Conservation (phyloP, 768 basidiomycete genomes). For the Tephrocybe sp. region DNA sequence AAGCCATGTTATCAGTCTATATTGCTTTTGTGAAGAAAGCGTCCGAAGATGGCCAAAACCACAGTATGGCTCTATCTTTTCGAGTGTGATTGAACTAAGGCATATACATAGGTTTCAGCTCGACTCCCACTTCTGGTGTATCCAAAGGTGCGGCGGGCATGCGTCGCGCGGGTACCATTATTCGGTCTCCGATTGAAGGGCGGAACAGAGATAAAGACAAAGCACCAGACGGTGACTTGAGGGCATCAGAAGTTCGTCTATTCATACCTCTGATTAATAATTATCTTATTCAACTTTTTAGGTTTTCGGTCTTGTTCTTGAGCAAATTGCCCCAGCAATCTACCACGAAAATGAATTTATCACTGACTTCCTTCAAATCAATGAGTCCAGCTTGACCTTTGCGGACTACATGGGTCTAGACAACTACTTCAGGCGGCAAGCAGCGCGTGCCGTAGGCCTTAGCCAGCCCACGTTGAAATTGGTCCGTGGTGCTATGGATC, state of each 20-base stretch:
- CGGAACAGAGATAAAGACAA: slow-evolving; percentile 62
- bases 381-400: slow-evolving; percentile 85
- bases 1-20: slow-evolving; percentile 62
- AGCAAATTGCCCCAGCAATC: slow-evolving; percentile 74
- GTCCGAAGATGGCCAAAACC: slow-evolving; percentile 72
- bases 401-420: slow-evolving; percentile 95
- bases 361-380: slow-evolving; percentile 89
- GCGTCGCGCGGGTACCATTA: slow-evolving; percentile 81
- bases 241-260: slow-evolving; percentile 65
- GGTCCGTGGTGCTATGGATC: slow-evolving; percentile 86
- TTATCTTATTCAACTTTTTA: slow-evolving; percentile 28
- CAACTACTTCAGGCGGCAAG: slow-evolving; percentile 91
- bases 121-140: slow-evolving; percentile 36
- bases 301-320: slow-evolving; percentile 75
- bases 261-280: not conserved
- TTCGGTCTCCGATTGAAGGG: slow-evolving; percentile 73
- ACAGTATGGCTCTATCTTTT: slow-evolving; percentile 44
- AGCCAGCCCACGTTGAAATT: slow-evolving; percentile 74
- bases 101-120: slow-evolving; percentile 42
- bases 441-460: slow-evolving; percentile 68
- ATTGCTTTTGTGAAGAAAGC: slow-evolving; percentile 61
- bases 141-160: slow-evolving; percentile 59
- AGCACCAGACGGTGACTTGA: slow-evolving; percentile 55
- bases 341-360: slow-evolving; percentile 87
- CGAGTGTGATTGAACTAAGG: not conserved